These are phyloP conservation scores for Talaromyces stipitatus DNA, from an alignment of 495 filamentous ascomycete genomes.

Conservation along the genomic window DNA sequence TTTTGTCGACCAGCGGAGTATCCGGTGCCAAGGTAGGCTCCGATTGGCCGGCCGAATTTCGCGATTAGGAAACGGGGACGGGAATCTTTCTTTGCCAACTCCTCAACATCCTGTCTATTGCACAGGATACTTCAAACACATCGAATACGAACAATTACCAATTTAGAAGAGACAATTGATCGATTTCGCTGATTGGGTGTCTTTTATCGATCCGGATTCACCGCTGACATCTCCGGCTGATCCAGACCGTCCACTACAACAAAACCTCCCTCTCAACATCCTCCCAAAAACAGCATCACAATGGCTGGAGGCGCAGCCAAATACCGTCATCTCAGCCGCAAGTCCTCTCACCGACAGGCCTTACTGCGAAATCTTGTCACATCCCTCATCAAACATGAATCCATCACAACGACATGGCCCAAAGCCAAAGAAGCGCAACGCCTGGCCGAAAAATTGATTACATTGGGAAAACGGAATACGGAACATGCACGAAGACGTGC, in stretches of 20 bases:
- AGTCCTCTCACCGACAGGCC: constrained; percentile 79
- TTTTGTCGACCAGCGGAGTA: neutral
- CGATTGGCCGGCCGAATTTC: constrained; percentile 32
- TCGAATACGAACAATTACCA: neutral
- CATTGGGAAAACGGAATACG: constrained; percentile 84
- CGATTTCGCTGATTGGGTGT: neutral
- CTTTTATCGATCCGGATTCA: neutral
- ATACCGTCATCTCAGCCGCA: constrained; percentile 80
- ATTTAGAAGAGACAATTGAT: neutral
- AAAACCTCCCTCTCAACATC: neutral
- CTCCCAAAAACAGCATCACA: constrained; percentile 10
- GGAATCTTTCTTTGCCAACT: constrained; percentile 20
- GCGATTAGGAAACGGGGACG: neutral
- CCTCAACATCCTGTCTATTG: constrained; percentile 8
- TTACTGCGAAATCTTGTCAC: constrained; percentile 94
- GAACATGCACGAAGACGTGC: constrained; percentile 62
- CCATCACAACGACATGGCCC: constrained; percentile 87
- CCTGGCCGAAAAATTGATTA: constrained; percentile 88
- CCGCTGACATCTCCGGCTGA: neutral
- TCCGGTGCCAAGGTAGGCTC: constrained; percentile 12
- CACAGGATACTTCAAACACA: neutral
- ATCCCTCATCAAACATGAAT: constrained; percentile 87
- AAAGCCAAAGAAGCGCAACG: constrained; percentile 97
- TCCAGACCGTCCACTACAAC: neutral
- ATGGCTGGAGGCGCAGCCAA: constrained; percentile 83